These are phyloP conservation scores for Rhodotorula sp. DNA, from an alignment of 1,284 basidiomycete species.

Conservation along the genomic window DNA sequence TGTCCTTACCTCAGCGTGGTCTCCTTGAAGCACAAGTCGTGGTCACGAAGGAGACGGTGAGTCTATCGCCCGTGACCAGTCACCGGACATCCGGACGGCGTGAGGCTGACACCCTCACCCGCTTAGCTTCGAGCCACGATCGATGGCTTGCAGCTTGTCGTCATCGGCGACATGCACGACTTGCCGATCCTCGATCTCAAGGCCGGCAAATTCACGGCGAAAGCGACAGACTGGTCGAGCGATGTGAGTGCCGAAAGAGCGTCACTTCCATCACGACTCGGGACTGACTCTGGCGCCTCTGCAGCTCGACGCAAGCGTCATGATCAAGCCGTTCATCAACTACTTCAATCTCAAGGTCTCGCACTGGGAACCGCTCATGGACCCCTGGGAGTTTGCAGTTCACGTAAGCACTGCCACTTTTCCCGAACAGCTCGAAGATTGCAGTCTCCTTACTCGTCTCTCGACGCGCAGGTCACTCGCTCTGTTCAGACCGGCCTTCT, in stretches of 20 bases:
- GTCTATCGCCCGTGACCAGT: background rate
- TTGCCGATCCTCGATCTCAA: conserved; percentile 89
- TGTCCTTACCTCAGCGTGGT: background rate
- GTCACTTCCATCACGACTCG: background rate
- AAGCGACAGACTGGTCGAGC: conserved; percentile 88
- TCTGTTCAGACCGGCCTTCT: conserved; percentile 35
- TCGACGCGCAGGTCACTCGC: conserved; percentile 51
- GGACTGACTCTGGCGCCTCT: background rate
- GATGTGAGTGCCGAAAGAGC: conserved; percentile 59
- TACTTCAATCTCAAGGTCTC: conserved; percentile 98
- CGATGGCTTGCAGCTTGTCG: conserved; percentile 86
- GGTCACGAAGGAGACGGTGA: conserved; percentile 64
- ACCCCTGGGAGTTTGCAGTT: conserved; percentile 89
- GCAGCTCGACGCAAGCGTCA: conserved; percentile 76
- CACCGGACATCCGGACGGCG: background rate
- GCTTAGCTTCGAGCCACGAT: conserved; percentile 72
- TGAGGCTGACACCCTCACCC: background rate
- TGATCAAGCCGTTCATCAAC: conserved; percentile 76
- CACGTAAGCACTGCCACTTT: conserved; percentile 53
- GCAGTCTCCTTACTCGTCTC: background rate
- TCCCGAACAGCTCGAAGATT: background rate
- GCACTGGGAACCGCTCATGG: conserved; percentile 99
- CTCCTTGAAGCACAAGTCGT: conserved; percentile 55
- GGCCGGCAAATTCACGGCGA: conserved; percentile 78
- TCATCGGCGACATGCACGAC: conserved; percentile 94